Base-by-base conservation (phyloP, 768 basidiomycete species). In the Pleurotus tuoliensis region DNA sequence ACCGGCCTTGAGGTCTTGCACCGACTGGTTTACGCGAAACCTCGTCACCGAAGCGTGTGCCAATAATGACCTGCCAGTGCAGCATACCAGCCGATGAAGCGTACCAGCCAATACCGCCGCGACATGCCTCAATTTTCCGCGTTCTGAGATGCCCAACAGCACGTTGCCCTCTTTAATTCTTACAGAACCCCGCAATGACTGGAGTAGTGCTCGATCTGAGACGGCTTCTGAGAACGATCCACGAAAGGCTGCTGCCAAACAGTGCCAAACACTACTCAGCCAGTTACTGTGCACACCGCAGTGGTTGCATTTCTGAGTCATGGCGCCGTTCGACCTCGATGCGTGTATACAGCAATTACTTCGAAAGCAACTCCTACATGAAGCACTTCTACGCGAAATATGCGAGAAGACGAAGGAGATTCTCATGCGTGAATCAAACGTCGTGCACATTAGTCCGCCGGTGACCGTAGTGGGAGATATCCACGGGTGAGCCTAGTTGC, bases 341-440 rank as follows among this genome's bases (percentile, higher is more conserved):
- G 92, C 92, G 59, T 98, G 94, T 72, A 98, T 98, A 67, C 77
- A 89, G 65, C 91, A 94, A 66, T 78, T 96, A 55, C 82, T 93
- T 34, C 81, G 87, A 52, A 97, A 97, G 76, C 94, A 97, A 62
- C 85, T 99, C 12, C 78, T 99, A 4, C 95, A 95, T 64, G 96
- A 98, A 74, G 90, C 93, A 1, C 80, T 98, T 24, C 72, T 99
- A 44, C 88, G 94, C 50, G 96, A 99, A 79, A 98, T 99, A 82
- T 98, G 97, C 79, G 96, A 97, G 67, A 98, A 98, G 76, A 97
- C 96, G 13, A 99, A 98, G 69, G 97, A 99, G 69, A 93, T 99
- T 0, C 86, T 99, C 56, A 98, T 98, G 97, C 80, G 94, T 59
- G 97, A 99, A 76, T 94, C 91, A 58, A 99, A 99, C 66, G 97